Percentiles rank a stretch among this genome's conserved stretches.
Conservation (phyloP, 2,329 filamentous ascomycete species). For the Calonectria montana region DNA sequence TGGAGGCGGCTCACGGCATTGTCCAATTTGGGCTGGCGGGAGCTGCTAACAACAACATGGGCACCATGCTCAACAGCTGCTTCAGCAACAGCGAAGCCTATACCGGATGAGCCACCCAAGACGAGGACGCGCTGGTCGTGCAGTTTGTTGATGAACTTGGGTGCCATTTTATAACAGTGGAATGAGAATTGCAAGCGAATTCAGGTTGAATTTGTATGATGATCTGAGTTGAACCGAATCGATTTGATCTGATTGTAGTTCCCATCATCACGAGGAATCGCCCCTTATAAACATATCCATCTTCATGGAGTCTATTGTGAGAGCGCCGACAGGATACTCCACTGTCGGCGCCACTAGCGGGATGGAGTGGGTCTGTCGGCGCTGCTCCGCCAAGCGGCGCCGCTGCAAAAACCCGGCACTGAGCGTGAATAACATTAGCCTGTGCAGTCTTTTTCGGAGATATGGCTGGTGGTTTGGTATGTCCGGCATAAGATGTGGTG, state of each 20-base stretch:
- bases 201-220: background rate
- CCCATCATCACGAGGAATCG: background rate
- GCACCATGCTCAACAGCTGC: conserved; percentile 65
- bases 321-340: background rate
- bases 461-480: background rate
- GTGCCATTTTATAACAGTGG: conserved; percentile 20
- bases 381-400: background rate
- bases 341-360: conserved; percentile 1
- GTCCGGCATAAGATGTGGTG: background rate
- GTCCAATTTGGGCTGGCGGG: conserved; percentile 61
- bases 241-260: background rate
- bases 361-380: conserved; percentile 3
- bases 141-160: conserved; percentile 49
- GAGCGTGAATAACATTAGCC: background rate
- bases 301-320: background rate
- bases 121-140: conserved; percentile 61
- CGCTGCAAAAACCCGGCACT: background rate
- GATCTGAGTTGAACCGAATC: background rate
- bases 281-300: background rate
- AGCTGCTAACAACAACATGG: conserved; percentile 70
- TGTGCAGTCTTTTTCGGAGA: background rate
- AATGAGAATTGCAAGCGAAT: background rate
- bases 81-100: conserved; percentile 71
- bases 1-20: conserved; percentile 57
- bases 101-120: conserved; percentile 72